Percentiles rank a stretch among this genome's conserved stretches.
These are phyloP conservation scores for Oidium heveae DNA, from an alignment of 2,329 filamentous ascomycete genomes.

Conservation along the genomic window DNA sequence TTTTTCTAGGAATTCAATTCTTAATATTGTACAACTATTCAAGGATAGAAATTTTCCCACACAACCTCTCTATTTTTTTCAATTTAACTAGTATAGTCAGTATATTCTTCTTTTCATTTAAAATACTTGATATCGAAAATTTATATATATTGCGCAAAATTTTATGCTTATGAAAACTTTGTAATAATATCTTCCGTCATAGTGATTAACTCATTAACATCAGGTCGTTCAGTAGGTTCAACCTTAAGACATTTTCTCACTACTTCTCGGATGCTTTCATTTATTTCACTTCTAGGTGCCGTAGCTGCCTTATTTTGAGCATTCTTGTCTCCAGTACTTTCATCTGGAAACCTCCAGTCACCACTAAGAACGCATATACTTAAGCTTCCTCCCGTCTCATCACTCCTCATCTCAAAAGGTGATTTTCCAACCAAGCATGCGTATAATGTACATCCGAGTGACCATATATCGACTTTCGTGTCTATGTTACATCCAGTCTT, in stretches of 20 bases:
- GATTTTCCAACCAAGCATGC: slow-evolving; percentile 91
- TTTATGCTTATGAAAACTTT: slow-evolving; percentile 17
- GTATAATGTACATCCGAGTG: slow-evolving; percentile 87
- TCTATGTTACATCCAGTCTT: slow-evolving; percentile 81
- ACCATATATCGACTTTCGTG: slow-evolving; percentile 97
- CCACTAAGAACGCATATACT: slow-evolving; percentile 82
- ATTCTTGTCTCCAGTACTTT: slow-evolving; percentile 32
- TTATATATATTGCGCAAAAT: no score
- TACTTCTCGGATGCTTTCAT: slow-evolving; percentile 62
- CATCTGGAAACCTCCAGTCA: slow-evolving; percentile 91
- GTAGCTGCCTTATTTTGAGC: slow-evolving; percentile 13
- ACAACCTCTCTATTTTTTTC: no score
- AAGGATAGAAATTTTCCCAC: no score
- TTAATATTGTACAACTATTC: no score
- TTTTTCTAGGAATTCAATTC: no score
- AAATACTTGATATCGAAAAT: no score
- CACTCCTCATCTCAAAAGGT: slow-evolving; percentile 82
- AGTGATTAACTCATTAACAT: slow-evolving; percentile 59
- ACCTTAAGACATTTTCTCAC: slow-evolving; percentile 69
- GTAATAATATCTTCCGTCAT: slow-evolving; percentile 53
- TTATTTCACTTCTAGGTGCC: slow-evolving; percentile 28
- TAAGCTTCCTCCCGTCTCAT: slow-evolving; percentile 84
- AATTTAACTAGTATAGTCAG: no score
- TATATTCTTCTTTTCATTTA: no score
- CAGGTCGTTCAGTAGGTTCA: slow-evolving; percentile 67